Evolutionary conservation across 116 monocot species (phyloP), one percentile per base, ranked within the genome.

Genomic region (Thalassia testudinum): DNA sequence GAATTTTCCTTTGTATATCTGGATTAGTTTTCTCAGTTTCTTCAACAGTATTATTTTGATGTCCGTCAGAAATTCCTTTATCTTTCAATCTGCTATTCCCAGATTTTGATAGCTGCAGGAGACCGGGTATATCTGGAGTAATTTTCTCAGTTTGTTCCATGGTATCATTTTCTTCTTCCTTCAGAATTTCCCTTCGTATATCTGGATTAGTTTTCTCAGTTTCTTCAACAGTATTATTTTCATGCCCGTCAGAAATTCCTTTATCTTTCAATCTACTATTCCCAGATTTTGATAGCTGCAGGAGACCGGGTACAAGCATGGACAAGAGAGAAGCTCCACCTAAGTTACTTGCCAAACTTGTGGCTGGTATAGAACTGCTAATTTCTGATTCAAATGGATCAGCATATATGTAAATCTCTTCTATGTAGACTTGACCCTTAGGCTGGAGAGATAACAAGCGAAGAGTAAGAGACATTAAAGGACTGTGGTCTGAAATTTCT

Each of bases 381-480:
- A 62, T 48, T 53, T 74, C 81, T 20, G 59, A 56, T 49, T 70
- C 76, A 59, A 77, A 69, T 37, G 88, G 95, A 72, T 95, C 85
- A 57, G 81, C 81, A 77, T 67, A 85, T 50, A 95, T 70, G 71
- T 85, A 95, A 42, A 95, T 78, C 53, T 95, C 95, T 16, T 76
- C 81, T 50, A 88, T 52, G 55, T 79, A 74, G 59, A 85, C 62
- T 59, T 59, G 67, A 10, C 62, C 71, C 52, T 77, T 88, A 1
- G 53, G 56, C 61, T 84, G 81, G 55, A 95, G 69, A 40, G 95
- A 95, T 18, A 95, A 78, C 61, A 95, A 72, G 2, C 88, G 75
- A 58, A 95, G 61, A 37, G 81, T 85, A 19, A 95, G 45, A 27
- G 81, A 79, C 10, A 53, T 52, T 57, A 78, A 85, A 62, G 95